phyloP scores from a whole-genome alignment of 176 grass and related monocot species.

The Puccinellia tenuiflora region DNA sequence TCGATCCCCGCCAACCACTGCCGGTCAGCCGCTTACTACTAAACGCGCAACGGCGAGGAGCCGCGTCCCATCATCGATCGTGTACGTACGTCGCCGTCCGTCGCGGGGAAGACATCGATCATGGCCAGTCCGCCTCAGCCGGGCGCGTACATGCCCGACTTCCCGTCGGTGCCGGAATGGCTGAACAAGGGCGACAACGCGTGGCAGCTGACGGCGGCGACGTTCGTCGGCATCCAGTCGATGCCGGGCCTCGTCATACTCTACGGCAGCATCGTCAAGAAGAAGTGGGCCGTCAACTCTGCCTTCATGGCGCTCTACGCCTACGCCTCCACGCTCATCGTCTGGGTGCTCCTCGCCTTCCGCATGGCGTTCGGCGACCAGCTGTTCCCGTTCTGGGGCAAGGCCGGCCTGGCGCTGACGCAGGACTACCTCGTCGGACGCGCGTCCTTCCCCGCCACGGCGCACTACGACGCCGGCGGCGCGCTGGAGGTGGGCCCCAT shows the following conservation, averaged over 20 bases:
- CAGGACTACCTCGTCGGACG: conserved; percentile 40
- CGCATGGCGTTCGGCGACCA: conserved; percentile 70
- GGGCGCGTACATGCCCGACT: conserved; percentile 30
- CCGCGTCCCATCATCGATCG: conserved; percentile 8
- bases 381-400: conserved; percentile 74
- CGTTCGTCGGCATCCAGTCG: conserved; percentile 64
- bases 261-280: conserved; percentile 80
- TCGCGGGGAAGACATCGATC: background rate
- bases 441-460: conserved; percentile 48
- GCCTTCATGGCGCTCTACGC: conserved; percentile 86
- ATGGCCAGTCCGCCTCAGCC: conserved; percentile 29
- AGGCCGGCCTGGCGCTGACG: conserved; percentile 42
- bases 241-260: conserved; percentile 69
- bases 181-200: conserved; percentile 86
- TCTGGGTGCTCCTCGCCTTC: conserved; percentile 76
- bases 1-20: background rate
- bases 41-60: background rate
- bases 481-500: conserved; percentile 28
- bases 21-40: background rate
- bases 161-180: conserved; percentile 44
- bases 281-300: conserved; percentile 78
- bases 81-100: background rate
- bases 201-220: conserved; percentile 65
- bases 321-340: conserved; percentile 63
- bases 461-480: conserved; percentile 36